phyloP scores from a whole-genome alignment of 2,329 filamentous ascomycete species.

The Hypocreales sp. region DNA sequence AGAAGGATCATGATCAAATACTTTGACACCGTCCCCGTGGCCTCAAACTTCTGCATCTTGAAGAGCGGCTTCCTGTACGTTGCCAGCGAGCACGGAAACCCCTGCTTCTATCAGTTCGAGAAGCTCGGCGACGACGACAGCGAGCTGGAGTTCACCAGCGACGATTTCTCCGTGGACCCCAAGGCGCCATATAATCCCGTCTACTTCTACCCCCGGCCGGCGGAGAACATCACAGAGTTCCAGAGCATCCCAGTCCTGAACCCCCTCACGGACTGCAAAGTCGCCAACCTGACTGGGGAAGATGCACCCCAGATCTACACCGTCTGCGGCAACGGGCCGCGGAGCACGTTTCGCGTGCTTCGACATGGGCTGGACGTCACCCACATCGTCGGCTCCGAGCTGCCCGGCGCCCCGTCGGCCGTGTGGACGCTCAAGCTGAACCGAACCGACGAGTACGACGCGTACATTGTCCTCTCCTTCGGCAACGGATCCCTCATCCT shows the following conservation, averaged over 20 bases:
- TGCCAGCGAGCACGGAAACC: slow-evolving; percentile 82
- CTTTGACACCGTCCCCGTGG: slow-evolving; percentile 88
- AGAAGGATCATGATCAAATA: slow-evolving; percentile 84
- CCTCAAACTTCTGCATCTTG: slow-evolving; percentile 75
- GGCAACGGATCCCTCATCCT: slow-evolving; percentile 80
- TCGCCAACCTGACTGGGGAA: slow-evolving; percentile 79
- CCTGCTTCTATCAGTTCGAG: slow-evolving; percentile 93
- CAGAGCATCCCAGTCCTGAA: slow-evolving; percentile 82
- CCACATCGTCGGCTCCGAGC: slow-evolving; percentile 86
- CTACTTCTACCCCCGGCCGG: slow-evolving; percentile 68
- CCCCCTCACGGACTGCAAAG: slow-evolving; percentile 78
- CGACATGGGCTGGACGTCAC: slow-evolving; percentile 89
- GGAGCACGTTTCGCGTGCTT: slow-evolving; percentile 79
- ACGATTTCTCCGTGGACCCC: slow-evolving; percentile 65
- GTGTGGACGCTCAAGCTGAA: slow-evolving; percentile 93
- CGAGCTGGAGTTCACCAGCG: slow-evolving; percentile 72
- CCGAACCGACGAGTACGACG: slow-evolving; percentile 69
- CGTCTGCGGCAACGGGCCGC: slow-evolving; percentile 73
- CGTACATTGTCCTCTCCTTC: slow-evolving; percentile 91
- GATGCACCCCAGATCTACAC: slow-evolving; percentile 96
- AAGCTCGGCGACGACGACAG: slow-evolving; percentile 93
- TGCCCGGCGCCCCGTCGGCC: slow-evolving; percentile 74
- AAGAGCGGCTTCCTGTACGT: slow-evolving; percentile 94
- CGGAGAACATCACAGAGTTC: slow-evolving; percentile 71
- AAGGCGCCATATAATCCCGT: slow-evolving; percentile 57